Evolutionary conservation across 2,329 filamentous ascomycete species (phyloP).

Genomic region (Plectosphaerella sp.): DNA sequence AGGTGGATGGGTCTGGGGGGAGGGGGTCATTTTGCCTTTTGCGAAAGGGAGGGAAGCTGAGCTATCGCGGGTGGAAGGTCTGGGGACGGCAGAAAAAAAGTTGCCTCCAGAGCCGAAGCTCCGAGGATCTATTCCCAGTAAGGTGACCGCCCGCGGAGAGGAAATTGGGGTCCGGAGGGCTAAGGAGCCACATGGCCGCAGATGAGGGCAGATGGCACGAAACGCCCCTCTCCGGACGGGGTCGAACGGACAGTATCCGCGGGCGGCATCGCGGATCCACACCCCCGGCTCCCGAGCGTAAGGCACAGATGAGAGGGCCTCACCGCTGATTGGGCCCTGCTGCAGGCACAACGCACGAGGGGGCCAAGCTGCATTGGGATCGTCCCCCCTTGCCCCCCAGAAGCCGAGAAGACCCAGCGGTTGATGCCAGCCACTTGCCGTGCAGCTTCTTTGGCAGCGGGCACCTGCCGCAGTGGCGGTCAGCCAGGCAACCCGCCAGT

Average conservation of each 20-base stretch:
- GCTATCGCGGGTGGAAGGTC: neutral
- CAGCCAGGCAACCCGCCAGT: neutral
- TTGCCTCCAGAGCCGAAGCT: no score
- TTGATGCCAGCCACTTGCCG: no score
- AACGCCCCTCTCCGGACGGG: no score
- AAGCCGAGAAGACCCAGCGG: neutral
- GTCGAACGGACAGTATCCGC: neutral
- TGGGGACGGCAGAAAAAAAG: neutral
- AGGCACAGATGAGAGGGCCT: neutral
- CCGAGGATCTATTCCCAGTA: no score
- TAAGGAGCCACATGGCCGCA: no score
- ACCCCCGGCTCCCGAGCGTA: constrained; percentile 1
- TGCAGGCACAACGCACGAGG: constrained; percentile 1
- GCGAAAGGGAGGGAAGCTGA: no score
- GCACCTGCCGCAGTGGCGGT: neutral
- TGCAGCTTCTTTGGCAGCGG: neutral
- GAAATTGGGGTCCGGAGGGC: no score
- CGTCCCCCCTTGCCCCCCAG: no score
- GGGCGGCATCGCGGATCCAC: neutral
- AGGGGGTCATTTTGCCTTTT: no score
- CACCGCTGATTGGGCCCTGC: constrained; percentile 3
- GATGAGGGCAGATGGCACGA: no score
- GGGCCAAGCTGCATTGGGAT: neutral
- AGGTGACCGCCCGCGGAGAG: no score
- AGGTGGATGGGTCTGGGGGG: neutral